A percentile compares a stretch with the other conserved stretches of the same genome.
Evolutionary conservation across 2,329 filamentous ascomycete genomes (phyloP).

Genomic region (Monosporascus sp.): DNA sequence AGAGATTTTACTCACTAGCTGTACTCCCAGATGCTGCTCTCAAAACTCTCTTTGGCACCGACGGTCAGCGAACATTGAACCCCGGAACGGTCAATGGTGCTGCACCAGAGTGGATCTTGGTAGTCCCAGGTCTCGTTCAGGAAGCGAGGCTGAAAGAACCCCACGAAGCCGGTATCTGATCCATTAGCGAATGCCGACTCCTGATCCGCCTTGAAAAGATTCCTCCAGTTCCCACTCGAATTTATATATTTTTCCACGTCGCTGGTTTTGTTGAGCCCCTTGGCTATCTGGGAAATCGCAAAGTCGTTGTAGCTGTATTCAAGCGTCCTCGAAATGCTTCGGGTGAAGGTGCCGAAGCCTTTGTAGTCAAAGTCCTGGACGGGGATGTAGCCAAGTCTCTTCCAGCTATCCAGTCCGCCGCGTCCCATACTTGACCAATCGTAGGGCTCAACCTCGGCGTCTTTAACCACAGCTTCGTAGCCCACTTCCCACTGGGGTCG

Average conservation of each 20-base stretch:
- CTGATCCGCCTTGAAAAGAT: constrained; percentile 58
- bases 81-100: constrained; percentile 43
- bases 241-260: constrained; percentile 56
- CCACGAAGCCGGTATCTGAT: constrained; percentile 57
- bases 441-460: constrained; percentile 64
- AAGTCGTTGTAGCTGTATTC: constrained; percentile 79
- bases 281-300: constrained; percentile 59
- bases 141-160: constrained; percentile 66
- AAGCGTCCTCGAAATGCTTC: constrained; percentile 66
- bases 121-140: constrained; percentile 63
- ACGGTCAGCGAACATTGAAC: constrained; percentile 57
- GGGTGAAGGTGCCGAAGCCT: constrained; percentile 64
- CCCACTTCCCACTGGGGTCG: constrained; percentile 54
- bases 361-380: constrained; percentile 60
- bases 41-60: constrained; percentile 63
- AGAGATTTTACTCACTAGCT: constrained; percentile 46
- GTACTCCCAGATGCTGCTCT: constrained; percentile 68
- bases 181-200: constrained; percentile 47
- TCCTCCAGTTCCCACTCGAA: constrained; percentile 61
- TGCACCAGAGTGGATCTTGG: constrained; percentile 63
- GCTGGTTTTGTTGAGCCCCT: constrained; percentile 43
- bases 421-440: constrained; percentile 68
- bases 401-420: constrained; percentile 68
- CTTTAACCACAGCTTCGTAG: constrained; percentile 66
- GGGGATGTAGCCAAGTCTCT: constrained; percentile 64